Base-by-base conservation (phyloP, 2,329 filamentous ascomycete species). In the Huntiella omanensis region DNA sequence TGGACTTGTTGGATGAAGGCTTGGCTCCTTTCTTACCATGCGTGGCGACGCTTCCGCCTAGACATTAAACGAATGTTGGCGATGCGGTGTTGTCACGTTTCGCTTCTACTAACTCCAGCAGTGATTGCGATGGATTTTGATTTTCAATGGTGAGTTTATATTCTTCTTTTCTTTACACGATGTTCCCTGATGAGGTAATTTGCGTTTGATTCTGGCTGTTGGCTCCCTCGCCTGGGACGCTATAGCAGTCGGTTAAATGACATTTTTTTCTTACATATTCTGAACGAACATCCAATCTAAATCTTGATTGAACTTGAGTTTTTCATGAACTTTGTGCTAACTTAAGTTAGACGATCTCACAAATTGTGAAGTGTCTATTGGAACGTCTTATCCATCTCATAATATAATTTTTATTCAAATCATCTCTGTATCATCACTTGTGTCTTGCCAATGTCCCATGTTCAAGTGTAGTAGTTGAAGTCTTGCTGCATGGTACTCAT, bases 181-280 rank as follows among this genome's bases (percentile, higher is more conserved):
- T 52, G 60, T 55, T 55, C 54, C 80, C 80, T 83, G 87, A 94
- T 93, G 86, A 81, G 70, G 83, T 62, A 94, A 94, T 95, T 95
- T 95, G 86, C 87, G 86, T 88, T 88, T 92, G 86, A 95, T 81
- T 73, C 70, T 67, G 63, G 64, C 64, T 68, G 77, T 76, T 87
- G 85, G 84, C 71, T 68, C 82, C 77, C 85, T 65, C 81, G 86
- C 87, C 86, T 75, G 86, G 77, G 83, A 72, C 69, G 81, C 79
- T 72, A 80, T 79, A 86, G 78, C 80, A 70, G 66, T 60, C 66
- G 67, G 72, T 67, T 61, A 74, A 63, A 69, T 93, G 86, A 94
- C 82, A 92, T 83, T 86, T 66, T 76, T 76, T 77, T 88, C 86
- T 94, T 94, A 94, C 86, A 93, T 94, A 93, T 94, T 84, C 86